These are phyloP conservation scores for Sextonia rubra DNA, from an alignment of 164 flowering plant species.

Conservation along the genomic window DNA sequence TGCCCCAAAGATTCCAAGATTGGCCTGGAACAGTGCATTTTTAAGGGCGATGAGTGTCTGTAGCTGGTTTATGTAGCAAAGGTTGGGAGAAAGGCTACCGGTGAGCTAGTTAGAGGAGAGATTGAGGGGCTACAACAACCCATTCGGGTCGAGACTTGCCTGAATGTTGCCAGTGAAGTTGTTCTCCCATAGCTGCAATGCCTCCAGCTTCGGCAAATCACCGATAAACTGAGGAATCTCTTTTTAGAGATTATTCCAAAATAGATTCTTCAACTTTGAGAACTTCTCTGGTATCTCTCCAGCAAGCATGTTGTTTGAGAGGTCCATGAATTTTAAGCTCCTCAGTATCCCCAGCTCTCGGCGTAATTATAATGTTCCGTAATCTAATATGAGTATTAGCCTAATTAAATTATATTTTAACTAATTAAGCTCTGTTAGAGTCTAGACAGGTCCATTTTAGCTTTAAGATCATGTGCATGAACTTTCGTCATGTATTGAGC, in stretches of 20 bases:
- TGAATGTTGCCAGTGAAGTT: slow-evolving; percentile 89
- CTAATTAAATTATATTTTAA: too few relatives aligned
- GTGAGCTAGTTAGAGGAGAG: slow-evolving; percentile 87
- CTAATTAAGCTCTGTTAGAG: too few relatives aligned
- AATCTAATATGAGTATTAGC: too few relatives aligned
- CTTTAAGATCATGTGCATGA: too few relatives aligned
- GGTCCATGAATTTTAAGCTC: slow-evolving; percentile 86
- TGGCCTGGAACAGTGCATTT: slow-evolving; percentile 74
- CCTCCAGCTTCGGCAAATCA: slow-evolving; percentile 75
- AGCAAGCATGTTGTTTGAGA: slow-evolving; percentile 67
- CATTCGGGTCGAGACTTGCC: slow-evolving; percentile 53
- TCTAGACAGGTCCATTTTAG: too few relatives aligned
- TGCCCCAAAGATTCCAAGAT: slow-evolving; percentile 74
- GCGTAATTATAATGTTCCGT: too few relatives aligned
- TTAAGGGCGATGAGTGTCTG: slow-evolving; percentile 73
- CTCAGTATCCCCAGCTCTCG: slow-evolving; percentile 58
- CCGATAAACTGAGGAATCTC: slow-evolving; percentile 77
- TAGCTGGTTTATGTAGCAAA: slow-evolving; percentile 63
- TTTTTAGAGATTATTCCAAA: slow-evolving; percentile 81
- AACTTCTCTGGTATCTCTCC: slow-evolving; percentile 79
- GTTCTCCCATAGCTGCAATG: slow-evolving; percentile 93
- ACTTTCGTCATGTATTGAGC: too few relatives aligned
- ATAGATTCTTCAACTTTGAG: slow-evolving; percentile 58
- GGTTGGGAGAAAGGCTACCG: slow-evolving; percentile 57
- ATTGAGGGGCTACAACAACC: slow-evolving; percentile 57